Conservation (phyloP, 345 rosid genomes). For the Eutrema yunnanense region DNA sequence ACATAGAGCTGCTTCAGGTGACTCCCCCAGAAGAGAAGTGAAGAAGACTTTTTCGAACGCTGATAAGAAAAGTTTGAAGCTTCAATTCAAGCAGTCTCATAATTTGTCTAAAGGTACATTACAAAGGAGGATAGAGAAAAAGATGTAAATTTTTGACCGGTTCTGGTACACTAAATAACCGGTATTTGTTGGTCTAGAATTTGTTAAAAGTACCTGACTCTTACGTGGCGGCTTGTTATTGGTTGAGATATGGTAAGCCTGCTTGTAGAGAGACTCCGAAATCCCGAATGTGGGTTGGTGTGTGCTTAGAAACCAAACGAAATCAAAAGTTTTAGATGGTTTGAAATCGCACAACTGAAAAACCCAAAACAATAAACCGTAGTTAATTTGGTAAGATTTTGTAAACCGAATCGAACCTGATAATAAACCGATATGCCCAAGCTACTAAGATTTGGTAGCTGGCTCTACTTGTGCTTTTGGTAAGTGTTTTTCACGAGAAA, state of each 20-base stretch:
- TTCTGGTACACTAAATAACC: neutral
- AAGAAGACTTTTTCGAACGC: neutral
- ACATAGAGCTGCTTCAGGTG: conserved; percentile 78
- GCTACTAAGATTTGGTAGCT: no score
- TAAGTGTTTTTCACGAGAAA: no score
- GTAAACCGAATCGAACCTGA: no score
- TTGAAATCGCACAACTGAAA: no score
- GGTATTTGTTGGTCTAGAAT: neutral
- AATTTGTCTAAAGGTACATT: conserved; percentile 26
- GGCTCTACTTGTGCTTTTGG: no score
- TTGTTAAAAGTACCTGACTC: neutral
- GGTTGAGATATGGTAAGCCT: neutral
- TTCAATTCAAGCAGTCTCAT: conserved; percentile 31
- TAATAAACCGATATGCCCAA: no score
- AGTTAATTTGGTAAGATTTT: no score
- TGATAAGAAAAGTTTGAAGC: neutral
- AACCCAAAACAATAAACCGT: no score
- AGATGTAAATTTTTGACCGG: neutral
- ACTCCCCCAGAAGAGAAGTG: conserved; percentile 39
- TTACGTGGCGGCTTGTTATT: neutral
- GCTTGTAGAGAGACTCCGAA: neutral
- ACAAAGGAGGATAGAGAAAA: neutral
- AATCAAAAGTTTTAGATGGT: no score
- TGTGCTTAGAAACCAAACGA: no score
- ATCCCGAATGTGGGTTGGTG: neutral